phyloP scores from a whole-genome alignment of 2,329 filamentous ascomycete species.

The Penicillium nordicum region DNA sequence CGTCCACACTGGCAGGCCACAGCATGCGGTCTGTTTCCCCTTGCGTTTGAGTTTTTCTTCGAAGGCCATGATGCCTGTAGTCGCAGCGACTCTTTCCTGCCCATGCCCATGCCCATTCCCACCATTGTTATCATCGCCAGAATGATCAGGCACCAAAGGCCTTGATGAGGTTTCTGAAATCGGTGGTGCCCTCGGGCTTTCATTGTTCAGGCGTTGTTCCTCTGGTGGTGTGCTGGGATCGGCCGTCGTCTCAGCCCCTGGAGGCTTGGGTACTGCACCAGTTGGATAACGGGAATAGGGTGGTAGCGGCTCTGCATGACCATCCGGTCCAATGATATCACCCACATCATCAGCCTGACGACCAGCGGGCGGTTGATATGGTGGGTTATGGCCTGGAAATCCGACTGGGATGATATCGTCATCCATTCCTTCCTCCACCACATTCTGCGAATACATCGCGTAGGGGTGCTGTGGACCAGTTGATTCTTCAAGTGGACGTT shows the following conservation, averaged over 20 bases:
- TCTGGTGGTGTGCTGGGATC: constrained; percentile 46
- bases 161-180: constrained; percentile 35
- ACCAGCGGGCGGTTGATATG: constrained; percentile 69
- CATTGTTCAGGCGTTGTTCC: constrained; percentile 47
- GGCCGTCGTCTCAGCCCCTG: constrained; percentile 31
- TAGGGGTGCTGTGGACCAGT: constrained; percentile 79
- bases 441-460: constrained; percentile 78
- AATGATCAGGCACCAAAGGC: constrained; percentile 20
- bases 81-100: constrained; percentile 21
- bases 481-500: constrained; percentile 58
- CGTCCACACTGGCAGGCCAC: constrained; percentile 52
- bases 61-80: constrained; percentile 40
- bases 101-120: constrained; percentile 11
- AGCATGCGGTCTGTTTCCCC: constrained; percentile 44
- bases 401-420: constrained; percentile 61
- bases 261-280: constrained; percentile 60
- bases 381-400: constrained; percentile 64
- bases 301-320: constrained; percentile 85
- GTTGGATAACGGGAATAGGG: constrained; percentile 90
- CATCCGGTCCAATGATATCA: constrained; percentile 81
- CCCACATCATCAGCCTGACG: constrained; percentile 71
- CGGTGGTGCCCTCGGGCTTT: constrained; percentile 21
- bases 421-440: constrained; percentile 56
- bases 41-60: constrained; percentile 47
- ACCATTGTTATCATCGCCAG: constrained; percentile 17